Conservation (phyloP, 2,329 filamentous ascomycete genomes). For the Microsporum audouinii region DNA sequence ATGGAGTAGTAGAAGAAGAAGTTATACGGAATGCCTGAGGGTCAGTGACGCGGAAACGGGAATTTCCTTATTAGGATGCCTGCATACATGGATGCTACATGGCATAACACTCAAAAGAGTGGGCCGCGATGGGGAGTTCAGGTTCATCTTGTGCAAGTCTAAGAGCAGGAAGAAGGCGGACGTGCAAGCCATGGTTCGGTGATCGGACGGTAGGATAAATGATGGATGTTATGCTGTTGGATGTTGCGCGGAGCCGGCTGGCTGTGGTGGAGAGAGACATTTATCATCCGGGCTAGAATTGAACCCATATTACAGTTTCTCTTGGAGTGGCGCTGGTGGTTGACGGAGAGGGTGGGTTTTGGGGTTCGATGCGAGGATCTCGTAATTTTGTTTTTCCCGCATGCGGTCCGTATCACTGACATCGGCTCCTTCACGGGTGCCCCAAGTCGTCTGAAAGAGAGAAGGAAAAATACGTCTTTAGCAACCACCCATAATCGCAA, state of each 20-base stretch:
- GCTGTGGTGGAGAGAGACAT: not conserved
- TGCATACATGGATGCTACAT: conserved; percentile 4
- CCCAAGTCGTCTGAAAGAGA: conserved; percentile 66
- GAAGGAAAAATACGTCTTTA: too few species aligned
- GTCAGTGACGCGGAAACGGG: not conserved
- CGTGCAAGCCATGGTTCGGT: not conserved
- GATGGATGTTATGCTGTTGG: not conserved
- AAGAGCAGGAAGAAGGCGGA: not conserved
- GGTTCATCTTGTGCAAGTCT: not conserved
- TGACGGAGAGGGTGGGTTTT: not conserved
- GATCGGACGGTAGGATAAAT: not conserved
- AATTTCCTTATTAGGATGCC: conserved; percentile 1
- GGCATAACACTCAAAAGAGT: conserved; percentile 1
- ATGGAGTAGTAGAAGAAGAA: not conserved
- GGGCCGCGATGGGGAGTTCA: not conserved
- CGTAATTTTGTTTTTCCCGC: conserved; percentile 12
- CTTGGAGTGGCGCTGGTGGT: not conserved
- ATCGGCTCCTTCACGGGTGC: conserved; percentile 77
- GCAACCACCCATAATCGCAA: not conserved
- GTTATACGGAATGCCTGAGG: not conserved
- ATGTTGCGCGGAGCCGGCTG: not conserved
- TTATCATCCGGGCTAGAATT: not conserved
- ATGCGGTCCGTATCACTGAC: conserved; percentile 39
- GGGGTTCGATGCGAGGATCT: not conserved
- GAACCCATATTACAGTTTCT: not conserved